Percentiles rank a stretch among this genome's conserved stretches.
Conservation (phyloP, 2,329 filamentous ascomycete genomes). For the Ophiostoma angusticollis region DNA sequence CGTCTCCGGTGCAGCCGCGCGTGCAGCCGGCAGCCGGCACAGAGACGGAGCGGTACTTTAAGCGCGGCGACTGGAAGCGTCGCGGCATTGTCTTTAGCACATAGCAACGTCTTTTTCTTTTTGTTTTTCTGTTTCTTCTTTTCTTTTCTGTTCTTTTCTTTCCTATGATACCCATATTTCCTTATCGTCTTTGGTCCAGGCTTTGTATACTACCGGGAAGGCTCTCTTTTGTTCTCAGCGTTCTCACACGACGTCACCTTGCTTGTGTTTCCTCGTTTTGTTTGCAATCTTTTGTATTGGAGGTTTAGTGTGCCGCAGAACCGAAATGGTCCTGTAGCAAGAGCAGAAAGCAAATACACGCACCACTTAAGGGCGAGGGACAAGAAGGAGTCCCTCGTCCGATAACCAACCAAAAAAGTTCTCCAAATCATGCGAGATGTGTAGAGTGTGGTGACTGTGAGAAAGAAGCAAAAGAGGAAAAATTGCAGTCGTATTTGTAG, state of each 20-base stretch:
- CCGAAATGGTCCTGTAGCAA: too few relatives aligned
- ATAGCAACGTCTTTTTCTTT: conserved; percentile 13
- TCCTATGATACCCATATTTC: conserved; percentile 11
- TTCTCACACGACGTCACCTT: too few relatives aligned
- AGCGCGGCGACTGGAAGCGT: conserved; percentile 25
- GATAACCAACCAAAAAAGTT: too few relatives aligned
- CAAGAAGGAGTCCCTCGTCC: too few relatives aligned
- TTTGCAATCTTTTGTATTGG: too few relatives aligned
- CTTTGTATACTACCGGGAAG: not conserved
- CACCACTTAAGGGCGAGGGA: too few relatives aligned
- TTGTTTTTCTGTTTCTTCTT: not conserved
- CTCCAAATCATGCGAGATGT: too few relatives aligned
- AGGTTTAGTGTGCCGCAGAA: too few relatives aligned
- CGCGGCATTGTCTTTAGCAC: conserved; percentile 23
- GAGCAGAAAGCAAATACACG: too few relatives aligned
- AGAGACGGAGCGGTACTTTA: conserved; percentile 19
- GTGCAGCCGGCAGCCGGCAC: conserved; percentile 12
- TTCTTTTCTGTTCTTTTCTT: conserved; percentile 1
- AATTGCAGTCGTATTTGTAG: not conserved
- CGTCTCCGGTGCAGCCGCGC: conserved; percentile 13
- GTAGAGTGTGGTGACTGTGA: too few relatives aligned
- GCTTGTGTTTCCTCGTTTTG: too few relatives aligned
- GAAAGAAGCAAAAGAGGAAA: not conserved
- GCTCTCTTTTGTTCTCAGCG: not conserved
- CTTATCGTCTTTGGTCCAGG: not conserved